Base-by-base conservation (phyloP, 108 stramenopile genomes). In the Aureococcus anophagefferens region DNA sequence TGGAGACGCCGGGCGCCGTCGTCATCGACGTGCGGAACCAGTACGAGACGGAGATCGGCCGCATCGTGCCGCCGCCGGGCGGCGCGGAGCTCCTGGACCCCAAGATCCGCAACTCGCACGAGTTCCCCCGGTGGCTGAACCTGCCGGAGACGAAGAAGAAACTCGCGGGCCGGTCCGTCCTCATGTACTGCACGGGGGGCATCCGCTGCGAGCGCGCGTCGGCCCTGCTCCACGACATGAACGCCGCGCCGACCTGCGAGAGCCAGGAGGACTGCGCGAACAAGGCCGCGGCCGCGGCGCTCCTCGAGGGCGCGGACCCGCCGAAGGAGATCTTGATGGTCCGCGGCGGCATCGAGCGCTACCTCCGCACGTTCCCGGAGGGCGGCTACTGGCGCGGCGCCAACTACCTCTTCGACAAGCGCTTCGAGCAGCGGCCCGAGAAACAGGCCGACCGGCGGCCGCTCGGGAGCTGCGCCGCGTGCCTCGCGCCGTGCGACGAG, bases 71-170 rank as follows among this genome's bases (percentile, higher is more conserved):
- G 33, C 72, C 67, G 11, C 25, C 66, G 18, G 44, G 67, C 28
- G 84, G 87, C 59, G 88, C 89, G 29, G 45, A 75, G 65, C 90
- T 87, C 68, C 80, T 94, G 33, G 94, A 94, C 82, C 94, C 94
- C 0, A 85, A 86, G 71, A 91, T 94, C 90, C 76, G 91, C 30
- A 94, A 92, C 51, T 25, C 21, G 51, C 51, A 59, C 30, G 71
- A 65, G 33, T 63, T 71, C 65, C 63, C 63, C 31, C 5, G n/a
- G 0, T 73, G 72, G 66, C 72, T 73, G 13, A 31, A 46, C 46
- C 15, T 25, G 11, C 11, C 9, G 37, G 66, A 67, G 67, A 68
- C 72, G 32, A 3, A 36, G 11, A 16, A 73, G 65, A 5, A 29
- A 4, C 72, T 68, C 51, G 11, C 65, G 66, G 36, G 65, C 13